A percentile compares a stretch with the other conserved stretches of the same genome.
phyloP scores from a whole-genome alignment of 116 monocot species.

The Dioscorea cayenensis region DNA sequence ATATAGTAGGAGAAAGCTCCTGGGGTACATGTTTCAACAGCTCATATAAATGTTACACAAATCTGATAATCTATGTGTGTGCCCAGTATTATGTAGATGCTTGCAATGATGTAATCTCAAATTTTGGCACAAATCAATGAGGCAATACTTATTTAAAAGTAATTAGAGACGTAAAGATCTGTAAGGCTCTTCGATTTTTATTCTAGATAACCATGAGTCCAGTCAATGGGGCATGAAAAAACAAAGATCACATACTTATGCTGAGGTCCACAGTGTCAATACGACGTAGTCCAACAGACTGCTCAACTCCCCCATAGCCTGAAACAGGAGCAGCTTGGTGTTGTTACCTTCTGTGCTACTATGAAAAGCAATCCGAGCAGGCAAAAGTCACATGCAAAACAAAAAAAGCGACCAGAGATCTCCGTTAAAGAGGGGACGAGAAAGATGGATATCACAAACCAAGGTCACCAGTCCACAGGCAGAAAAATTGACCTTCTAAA shows the following conservation, averaged over 20 bases:
- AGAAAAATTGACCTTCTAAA: background rate
- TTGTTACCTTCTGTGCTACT: constrained; percentile 28
- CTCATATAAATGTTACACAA: too few species aligned
- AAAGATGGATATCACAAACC: background rate
- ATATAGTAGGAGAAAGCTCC: too few species aligned
- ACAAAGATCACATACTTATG: constrained; percentile 20
- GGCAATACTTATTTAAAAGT: too few species aligned
- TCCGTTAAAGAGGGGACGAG: background rate
- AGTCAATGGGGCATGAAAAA: background rate
- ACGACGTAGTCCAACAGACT: constrained; percentile 27
- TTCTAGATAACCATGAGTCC: background rate
- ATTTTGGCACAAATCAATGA: too few species aligned
- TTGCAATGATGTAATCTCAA: too few species aligned
- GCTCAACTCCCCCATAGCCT: constrained; percentile 26
- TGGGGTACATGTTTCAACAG: too few species aligned
- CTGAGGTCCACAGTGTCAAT: constrained; percentile 14
- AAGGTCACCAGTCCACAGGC: background rate
- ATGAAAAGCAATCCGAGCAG: background rate
- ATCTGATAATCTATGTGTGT: too few species aligned
- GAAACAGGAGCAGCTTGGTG: constrained; percentile 25
- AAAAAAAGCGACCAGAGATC: background rate
- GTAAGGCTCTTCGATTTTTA: too few species aligned
- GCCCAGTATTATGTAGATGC: too few species aligned
- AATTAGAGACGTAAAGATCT: too few species aligned
- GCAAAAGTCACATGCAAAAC: constrained; percentile 1